A percentile compares a stretch with the other conserved stretches of the same genome.
Evolutionary conservation across 2,329 filamentous ascomycete species (phyloP).

Genomic region (Helminthosporium solani): DNA sequence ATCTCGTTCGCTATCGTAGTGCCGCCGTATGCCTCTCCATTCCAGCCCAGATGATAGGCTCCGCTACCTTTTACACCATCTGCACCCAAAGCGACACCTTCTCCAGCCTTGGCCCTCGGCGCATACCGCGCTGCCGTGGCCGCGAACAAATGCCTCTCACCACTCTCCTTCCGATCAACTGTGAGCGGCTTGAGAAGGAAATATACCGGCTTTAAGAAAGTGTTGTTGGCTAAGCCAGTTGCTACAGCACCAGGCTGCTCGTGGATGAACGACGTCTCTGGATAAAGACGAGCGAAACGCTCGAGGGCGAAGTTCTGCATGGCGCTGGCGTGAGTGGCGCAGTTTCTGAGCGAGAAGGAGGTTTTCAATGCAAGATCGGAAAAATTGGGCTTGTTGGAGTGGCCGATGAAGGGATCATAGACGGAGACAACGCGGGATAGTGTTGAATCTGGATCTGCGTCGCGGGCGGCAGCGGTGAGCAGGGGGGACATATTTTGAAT

Average conservation of each 20-base stretch:
- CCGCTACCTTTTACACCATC: slow-evolving; percentile 28
- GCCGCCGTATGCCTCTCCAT: slow-evolving; percentile 18
- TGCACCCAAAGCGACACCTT: slow-evolving; percentile 19
- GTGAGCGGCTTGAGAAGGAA: slow-evolving; percentile 18
- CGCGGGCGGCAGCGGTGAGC: slow-evolving; percentile 23
- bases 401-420: slow-evolving; percentile 25
- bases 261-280: slow-evolving; percentile 30
- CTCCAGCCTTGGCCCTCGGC: slow-evolving; percentile 12
- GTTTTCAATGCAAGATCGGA: slow-evolving; percentile 30
- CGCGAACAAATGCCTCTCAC: slow-evolving; percentile 37
- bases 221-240: slow-evolving; percentile 15
- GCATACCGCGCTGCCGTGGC: slow-evolving; percentile 29
- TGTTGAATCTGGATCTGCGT: slow-evolving; percentile 8
- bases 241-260: slow-evolving; percentile 28
- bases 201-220: slow-evolving; percentile 7
- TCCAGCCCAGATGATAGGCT: slow-evolving; percentile 27
- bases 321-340: slow-evolving; percentile 22
- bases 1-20: slow-evolving; percentile 18
- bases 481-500: slow-evolving; percentile 41
- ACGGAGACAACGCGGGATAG: slow-evolving; percentile 36
- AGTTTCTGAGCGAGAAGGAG: slow-evolving; percentile 26
- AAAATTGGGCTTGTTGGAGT: slow-evolving; percentile 16
- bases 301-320: slow-evolving; percentile 34
- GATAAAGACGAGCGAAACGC: slow-evolving; percentile 21
- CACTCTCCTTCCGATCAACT: slow-evolving; percentile 30